Conservation (phyloP, 805 yeast genomes). For the Suhomyces pyralidae region DNA sequence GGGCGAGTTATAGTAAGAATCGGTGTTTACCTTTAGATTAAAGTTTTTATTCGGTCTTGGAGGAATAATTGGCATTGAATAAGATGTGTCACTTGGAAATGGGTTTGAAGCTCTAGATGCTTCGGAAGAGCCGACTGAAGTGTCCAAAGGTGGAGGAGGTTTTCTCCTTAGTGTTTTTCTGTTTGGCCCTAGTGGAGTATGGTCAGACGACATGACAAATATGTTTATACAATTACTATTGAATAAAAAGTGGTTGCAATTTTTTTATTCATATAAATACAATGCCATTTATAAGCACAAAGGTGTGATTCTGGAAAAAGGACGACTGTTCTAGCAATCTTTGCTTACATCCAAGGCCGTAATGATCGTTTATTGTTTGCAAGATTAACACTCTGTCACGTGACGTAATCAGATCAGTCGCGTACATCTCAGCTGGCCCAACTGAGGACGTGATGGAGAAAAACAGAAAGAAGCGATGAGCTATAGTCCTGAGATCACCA, state of each 20-base stretch:
- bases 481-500: conserved; percentile 43
- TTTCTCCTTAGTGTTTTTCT: conserved; percentile 17
- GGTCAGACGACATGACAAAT: neutral
- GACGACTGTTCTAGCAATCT: neutral
- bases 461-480: conserved; percentile 10
- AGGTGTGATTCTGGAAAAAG: neutral
- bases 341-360: neutral
- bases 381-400: neutral
- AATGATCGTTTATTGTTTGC: neutral
- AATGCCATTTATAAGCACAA: neutral
- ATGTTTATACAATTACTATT: neutral
- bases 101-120: neutral
- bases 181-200: neutral
- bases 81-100: neutral
- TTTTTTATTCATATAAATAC: neutral
- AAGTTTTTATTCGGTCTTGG: neutral
- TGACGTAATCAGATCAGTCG: neutral
- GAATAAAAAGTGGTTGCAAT: neutral
- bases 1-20: neutral
- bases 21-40: neutral
- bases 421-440: neutral
- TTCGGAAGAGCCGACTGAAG: neutral
- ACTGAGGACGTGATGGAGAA: neutral
- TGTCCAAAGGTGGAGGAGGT: conserved; percentile 21
- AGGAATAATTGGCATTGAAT: conserved; percentile 3